Base-by-base conservation (phyloP, 1,284 basidiomycete species). In the Papiliotrema flavescens region DNA sequence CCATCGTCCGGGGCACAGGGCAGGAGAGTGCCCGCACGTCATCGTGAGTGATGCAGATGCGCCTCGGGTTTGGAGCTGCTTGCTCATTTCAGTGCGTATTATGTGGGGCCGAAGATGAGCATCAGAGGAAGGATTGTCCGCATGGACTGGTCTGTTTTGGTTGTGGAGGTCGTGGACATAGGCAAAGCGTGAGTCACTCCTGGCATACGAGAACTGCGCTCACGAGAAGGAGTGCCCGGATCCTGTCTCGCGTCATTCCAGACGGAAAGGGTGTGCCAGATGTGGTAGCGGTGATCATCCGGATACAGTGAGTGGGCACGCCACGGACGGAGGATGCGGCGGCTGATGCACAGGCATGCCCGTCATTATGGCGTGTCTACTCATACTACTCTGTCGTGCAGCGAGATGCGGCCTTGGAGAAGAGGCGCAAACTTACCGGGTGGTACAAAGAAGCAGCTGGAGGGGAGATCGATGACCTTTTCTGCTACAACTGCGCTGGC, bases 101-200 rank as follows among this genome's bases (percentile, higher is more conserved):
- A 11, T 96, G 92, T 66, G 92, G 92, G 50, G 88, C 83, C 17
- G 82, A 86, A 53, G 85, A 95, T 66, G 88, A 93, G 59, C 92
- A 96, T 70, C 79, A 82, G 6, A 89, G 90, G 6, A 80, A 85
- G 52, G 84, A 85, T 52, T 96, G 92, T 74, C 90, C 91, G 0
- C 85, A 90, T 56, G 85, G 84, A 68, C 86, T 92, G 66, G 85
- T 84, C 5, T 95, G 92, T 69, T 94, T 86, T 71, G 83, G 81
- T 2, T 96, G 92, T 66, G 89, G 89, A 26, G 86, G 87, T 81
- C 86, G 87, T 66, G 92, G 92, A 0, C 91, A 96, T 69, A 82
- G 90, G 47, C 87, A 83, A 59, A 80, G 78, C 59, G 87, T 88
- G 60, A 54, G 81, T 32, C 19, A 5, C 8, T 23, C 3, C 42